These are phyloP conservation scores for Candida dajiaensis DNA, from an alignment of 805 yeast genomes.

Conservation along the genomic window DNA sequence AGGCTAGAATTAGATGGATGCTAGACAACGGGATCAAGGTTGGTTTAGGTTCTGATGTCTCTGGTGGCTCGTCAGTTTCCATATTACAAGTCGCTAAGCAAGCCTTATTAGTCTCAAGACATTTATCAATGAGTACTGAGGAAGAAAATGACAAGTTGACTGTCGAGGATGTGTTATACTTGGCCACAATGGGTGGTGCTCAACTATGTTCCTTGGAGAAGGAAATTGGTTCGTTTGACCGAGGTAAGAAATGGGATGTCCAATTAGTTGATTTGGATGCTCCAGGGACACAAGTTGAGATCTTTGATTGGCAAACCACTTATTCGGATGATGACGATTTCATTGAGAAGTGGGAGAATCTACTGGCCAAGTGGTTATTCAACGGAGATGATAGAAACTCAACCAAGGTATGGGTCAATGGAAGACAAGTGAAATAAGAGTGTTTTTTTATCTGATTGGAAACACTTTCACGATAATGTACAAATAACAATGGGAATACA, in stretches of 20 bases:
- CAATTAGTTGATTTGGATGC: conserved; percentile 64
- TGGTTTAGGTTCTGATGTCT: conserved; percentile 74
- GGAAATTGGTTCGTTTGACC: conserved; percentile 61
- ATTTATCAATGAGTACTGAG: conserved; percentile 51
- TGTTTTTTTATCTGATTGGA: neutral
- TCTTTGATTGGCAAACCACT: conserved; percentile 67
- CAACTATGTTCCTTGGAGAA: conserved; percentile 53
- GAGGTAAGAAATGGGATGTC: conserved; percentile 80
- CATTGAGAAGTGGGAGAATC: conserved; percentile 41
- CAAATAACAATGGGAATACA: neutral
- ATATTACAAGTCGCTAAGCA: conserved; percentile 62
- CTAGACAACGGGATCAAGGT: conserved; percentile 65
- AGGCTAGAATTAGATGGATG: conserved; percentile 72
- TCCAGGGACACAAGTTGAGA: conserved; percentile 58
- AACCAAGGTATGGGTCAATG: conserved; percentile 75
- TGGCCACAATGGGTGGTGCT: conserved; percentile 92
- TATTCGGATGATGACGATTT: conserved; percentile 21
- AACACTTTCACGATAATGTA: neutral
- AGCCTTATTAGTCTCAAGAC: conserved; percentile 67
- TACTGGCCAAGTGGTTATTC: conserved; percentile 86
- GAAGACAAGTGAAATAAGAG: conserved; percentile 46
- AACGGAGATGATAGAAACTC: conserved; percentile 93
- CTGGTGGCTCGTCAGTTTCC: conserved; percentile 71
- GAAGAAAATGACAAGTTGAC: conserved; percentile 46
- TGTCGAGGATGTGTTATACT: conserved; percentile 64